A percentile compares a stretch with the other conserved stretches of the same genome.
Evolutionary conservation across 345 rosid species (phyloP).

Genomic region (sweet orange (Citrus sinensis)): DVS_A1.0 CM039169.1:30739001-30739500

Average conservation of each 20-base stretch:
- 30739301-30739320: neutral
- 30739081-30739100: neutral
- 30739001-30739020: neutral
- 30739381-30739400: conserved; percentile 10
- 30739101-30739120: neutral
- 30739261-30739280: no score
- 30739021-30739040: neutral
- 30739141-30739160: neutral
- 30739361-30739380: neutral
- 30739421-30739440: conserved; percentile 16
- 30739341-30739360: conserved; percentile 5
- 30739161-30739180: neutral
- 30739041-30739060: neutral
- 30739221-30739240: conserved; percentile 15
- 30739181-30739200: conserved; percentile 16
- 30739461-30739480: conserved; percentile 18
- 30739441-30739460: conserved; percentile 14
- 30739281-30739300: neutral
- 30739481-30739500: conserved; percentile 21
- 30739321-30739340: neutral
- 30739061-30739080: neutral
- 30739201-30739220: conserved; percentile 24
- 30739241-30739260: conserved; percentile 28
- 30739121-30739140: neutral
- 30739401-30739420: neutral